A percentile compares a stretch with the other conserved stretches of the same genome.
Conservation (phyloP, 495 filamentous ascomycete species). For the Penicillium chermesinum region DNA sequence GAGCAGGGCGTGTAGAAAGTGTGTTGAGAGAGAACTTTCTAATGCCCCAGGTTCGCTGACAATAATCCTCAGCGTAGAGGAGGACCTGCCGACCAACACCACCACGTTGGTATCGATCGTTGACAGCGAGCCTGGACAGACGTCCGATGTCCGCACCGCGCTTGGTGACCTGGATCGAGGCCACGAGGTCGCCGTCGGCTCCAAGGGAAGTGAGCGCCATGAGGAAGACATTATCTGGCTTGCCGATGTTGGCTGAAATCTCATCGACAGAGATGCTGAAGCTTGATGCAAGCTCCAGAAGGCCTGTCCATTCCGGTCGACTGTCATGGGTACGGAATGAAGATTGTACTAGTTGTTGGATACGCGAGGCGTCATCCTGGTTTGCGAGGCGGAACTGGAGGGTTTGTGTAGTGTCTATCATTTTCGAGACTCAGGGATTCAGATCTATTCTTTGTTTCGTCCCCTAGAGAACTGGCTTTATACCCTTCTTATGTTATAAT, state of each 20-base stretch:
- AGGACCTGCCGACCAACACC: constrained; percentile 39
- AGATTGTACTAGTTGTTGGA: constrained; percentile 33
- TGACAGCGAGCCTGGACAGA: constrained; percentile 40
- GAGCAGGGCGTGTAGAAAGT: constrained; percentile 31
- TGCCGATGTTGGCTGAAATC: constrained; percentile 34
- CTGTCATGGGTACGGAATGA: constrained; percentile 39
- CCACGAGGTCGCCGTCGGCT: constrained; percentile 19
- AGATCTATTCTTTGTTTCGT: background rate
- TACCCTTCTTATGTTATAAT: background rate
- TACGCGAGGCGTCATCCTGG: constrained; percentile 18
- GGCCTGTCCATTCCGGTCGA: constrained; percentile 35
- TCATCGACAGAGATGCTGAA: constrained; percentile 25
- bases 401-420: background rate
- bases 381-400: constrained; percentile 29
- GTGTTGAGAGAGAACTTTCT: constrained; percentile 31
- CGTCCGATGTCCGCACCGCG: constrained; percentile 20
- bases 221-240: constrained; percentile 32
- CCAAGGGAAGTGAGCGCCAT: constrained; percentile 18
- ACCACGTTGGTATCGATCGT: constrained; percentile 27
- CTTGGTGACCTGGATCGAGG: constrained; percentile 30
- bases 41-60: constrained; percentile 23
- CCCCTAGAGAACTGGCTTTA: background rate
- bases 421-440: background rate
- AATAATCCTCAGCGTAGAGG: constrained; percentile 36
- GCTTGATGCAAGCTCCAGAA: constrained; percentile 26